These are phyloP conservation scores for Coniochaeta prunicola DNA, from an alignment of 2,329 filamentous ascomycete genomes.

Conservation along the genomic window DNA sequence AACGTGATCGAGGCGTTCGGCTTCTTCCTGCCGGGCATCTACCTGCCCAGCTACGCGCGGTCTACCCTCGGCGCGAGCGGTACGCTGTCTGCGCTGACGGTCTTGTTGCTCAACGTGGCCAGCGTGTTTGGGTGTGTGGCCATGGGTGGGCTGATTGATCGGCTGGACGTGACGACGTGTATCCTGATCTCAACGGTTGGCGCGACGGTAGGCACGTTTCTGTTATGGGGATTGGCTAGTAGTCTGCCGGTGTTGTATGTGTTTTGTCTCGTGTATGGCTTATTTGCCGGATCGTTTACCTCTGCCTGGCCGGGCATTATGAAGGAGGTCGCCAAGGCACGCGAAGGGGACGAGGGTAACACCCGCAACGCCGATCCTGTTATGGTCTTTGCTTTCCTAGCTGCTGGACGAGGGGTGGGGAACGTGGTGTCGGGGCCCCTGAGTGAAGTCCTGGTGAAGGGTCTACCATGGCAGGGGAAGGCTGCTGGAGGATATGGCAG, in stretches of 20 bases:
- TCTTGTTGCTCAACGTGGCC: conserved; percentile 53
- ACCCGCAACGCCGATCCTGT: conserved; percentile 28
- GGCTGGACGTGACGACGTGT: conserved; percentile 44
- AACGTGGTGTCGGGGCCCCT: conserved; percentile 51
- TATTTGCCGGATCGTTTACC: conserved; percentile 59
- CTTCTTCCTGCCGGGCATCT: conserved; percentile 57
- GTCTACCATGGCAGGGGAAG: conserved; percentile 34
- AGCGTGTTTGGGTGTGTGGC: conserved; percentile 50
- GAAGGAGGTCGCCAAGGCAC: conserved; percentile 28
- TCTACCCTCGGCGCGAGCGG: conserved; percentile 37
- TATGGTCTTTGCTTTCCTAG: conserved; percentile 52
- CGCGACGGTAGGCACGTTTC: conserved; percentile 46
- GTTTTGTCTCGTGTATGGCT: conserved; percentile 56
- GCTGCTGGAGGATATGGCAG: conserved; percentile 37
- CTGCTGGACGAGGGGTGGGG: conserved; percentile 52
- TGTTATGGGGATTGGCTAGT: conserved; percentile 55
- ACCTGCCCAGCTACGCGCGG: conserved; percentile 50
- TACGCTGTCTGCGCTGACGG: conserved; percentile 45
- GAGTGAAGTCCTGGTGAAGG: conserved; percentile 43
- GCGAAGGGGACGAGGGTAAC: conserved; percentile 7
- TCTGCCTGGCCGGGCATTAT: conserved; percentile 55
- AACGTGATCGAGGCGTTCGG: conserved; percentile 53
- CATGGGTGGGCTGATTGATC: conserved; percentile 52
- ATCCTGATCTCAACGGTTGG: conserved; percentile 50
- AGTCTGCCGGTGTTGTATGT: conserved; percentile 46